Base-by-base conservation (phyloP, 2,329 filamentous ascomycete genomes). In the Monilinia aucupariae region DNA sequence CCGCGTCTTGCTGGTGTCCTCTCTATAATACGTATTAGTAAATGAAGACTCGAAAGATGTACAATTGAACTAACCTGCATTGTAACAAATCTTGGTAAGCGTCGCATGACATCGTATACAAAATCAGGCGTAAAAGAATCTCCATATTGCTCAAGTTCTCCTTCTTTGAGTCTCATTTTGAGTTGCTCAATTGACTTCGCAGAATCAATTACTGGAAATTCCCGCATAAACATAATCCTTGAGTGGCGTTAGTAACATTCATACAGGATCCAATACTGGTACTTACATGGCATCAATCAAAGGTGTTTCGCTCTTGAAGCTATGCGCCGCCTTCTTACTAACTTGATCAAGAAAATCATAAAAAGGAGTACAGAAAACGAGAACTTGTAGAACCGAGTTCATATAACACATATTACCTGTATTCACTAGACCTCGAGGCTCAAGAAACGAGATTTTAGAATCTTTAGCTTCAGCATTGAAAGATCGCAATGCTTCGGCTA, bases 401-500 rank as follows among this genome's bases (percentile, higher is more conserved):
- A 99, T 97, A 78, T 99, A 99, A 77, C 94, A 99, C 90, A 97
- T 96, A 74, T 99, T 97, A 56, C 94, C 94, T 48, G 93, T 96
- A 77, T 99, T 99, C 69, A 96, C 90, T 72, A 99, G 83, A 55
- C 94, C 94, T 68, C 93, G 85, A 58, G 94, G 94, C 77, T 97
- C 91, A 58, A 99, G 82, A 72, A 97, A 97, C 22, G 89, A 81
- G 68, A 93, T 79, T 71, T 88, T 90, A 45, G 76, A 75, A 67
- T 79, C 77, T 64, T 81, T 79, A 53, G 82, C 81, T 45, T 81
- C 80, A 63, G 85, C 82, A 60, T 83, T 84, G 74, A 92, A 94
- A 34, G 85, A 83, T 56, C 82, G 82, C 59, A 99, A 81, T 43
- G 90, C 90, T 69, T 97, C 90, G 4, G 85, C 87, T 59, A 96